These are phyloP conservation scores for Rhizoctonia solani DNA, from an alignment of 1,284 basidiomycete genomes.

Conservation along the genomic window DNA sequence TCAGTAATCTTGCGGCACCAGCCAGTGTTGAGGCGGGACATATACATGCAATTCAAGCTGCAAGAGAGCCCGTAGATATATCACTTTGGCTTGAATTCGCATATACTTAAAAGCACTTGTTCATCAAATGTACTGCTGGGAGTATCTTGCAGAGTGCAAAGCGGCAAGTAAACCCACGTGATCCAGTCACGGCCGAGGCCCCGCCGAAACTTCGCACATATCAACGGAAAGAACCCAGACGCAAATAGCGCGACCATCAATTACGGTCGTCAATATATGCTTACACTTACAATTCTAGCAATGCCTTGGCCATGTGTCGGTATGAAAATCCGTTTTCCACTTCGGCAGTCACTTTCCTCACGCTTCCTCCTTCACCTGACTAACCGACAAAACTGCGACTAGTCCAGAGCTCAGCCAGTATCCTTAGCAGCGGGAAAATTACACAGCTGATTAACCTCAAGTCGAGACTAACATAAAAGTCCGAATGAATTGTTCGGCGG, in stretches of 20 bases:
- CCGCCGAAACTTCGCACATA: conserved; percentile 4
- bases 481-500: not conserved
- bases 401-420: not conserved
- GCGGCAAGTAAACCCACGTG: not conserved
- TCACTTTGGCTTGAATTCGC: not conserved
- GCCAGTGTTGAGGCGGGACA: not conserved
- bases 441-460: not conserved
- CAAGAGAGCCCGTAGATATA: not conserved
- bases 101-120: no score
- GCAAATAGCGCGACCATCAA: not conserved
- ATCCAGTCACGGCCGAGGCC: not conserved
- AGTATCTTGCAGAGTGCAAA: not conserved
- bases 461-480: not conserved
- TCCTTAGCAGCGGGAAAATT: conserved; percentile 5
- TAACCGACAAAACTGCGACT: conserved; percentile 17
- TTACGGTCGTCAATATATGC: not conserved
- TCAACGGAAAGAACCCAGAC: not conserved
- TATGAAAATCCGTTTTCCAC: not conserved
- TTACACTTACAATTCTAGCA: not conserved
- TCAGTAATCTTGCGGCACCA: not conserved
- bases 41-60: not conserved
- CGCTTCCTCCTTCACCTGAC: not conserved
- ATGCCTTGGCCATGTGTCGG: not conserved
- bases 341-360: not conserved
- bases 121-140: not conserved